phyloP scores from a whole-genome alignment of 75 land plant species.

The Ceratopteris richardii region DNA sequence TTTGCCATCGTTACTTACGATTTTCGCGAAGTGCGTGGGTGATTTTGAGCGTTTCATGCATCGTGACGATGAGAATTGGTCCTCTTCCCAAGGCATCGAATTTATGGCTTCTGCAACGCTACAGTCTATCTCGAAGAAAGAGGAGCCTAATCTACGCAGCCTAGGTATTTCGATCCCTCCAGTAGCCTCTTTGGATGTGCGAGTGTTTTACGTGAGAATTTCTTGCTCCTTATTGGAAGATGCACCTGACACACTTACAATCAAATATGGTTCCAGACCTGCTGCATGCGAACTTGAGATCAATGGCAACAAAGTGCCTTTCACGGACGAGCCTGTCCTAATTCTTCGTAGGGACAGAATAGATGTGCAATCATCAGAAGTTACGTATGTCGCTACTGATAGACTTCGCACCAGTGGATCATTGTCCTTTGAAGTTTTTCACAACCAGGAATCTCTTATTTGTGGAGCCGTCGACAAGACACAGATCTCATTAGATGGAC shows the following conservation, averaged over 20 bases:
- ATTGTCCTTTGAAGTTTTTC: constrained; percentile 57
- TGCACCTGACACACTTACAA: constrained; percentile 57
- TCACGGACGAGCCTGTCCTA: constrained; percentile 41
- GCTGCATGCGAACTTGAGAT: constrained; percentile 65
- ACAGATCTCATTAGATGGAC: constrained; percentile 4
- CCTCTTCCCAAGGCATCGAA: no score
- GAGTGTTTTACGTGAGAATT: constrained; percentile 27
- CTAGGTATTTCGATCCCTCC: background rate
- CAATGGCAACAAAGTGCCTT: constrained; percentile 52
- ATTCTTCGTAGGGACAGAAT: constrained; percentile 60
- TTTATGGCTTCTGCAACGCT: no score
- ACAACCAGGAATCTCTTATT: constrained; percentile 49
- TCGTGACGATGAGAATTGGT: no score
- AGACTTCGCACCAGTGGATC: constrained; percentile 55
- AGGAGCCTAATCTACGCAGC: background rate
- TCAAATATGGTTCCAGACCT: constrained; percentile 48
- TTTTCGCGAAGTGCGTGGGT: no score
- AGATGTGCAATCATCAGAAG: constrained; percentile 71
- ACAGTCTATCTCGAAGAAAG: no score
- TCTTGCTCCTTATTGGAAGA: constrained; percentile 16
- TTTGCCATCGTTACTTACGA: no score
- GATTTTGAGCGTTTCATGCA: no score
- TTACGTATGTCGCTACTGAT: constrained; percentile 80
- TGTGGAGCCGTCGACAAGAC: constrained; percentile 51
- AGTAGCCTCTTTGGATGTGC: constrained; percentile 29